Conservation (phyloP, 176 grass and related monocot species). For the Triticum timopheevii region DNA sequence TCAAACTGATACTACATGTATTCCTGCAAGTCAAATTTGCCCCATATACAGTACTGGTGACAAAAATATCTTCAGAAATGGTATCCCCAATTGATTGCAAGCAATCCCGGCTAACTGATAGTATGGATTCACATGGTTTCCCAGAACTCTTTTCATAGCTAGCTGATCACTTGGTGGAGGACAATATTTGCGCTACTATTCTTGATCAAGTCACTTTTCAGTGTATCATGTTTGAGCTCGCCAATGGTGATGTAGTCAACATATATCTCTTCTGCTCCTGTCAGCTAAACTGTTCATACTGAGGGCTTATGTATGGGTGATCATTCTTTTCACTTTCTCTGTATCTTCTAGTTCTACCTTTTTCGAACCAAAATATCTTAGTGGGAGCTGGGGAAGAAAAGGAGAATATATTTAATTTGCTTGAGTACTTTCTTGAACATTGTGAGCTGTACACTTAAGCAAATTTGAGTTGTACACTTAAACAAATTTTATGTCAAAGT, state of each 20-base stretch:
- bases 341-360: not conserved
- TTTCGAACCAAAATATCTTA: constrained; percentile 11
- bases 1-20: not conserved
- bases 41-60: not conserved
- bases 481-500: no score
- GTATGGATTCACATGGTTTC: constrained; percentile 21
- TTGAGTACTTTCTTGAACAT: no score
- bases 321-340: constrained; percentile 25
- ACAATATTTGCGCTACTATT: constrained; percentile 35
- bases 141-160: not conserved
- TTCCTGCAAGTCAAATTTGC: not conserved
- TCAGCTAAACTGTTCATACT: constrained; percentile 27
- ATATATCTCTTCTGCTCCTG: constrained; percentile 27
- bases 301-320: not conserved
- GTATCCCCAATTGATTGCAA: not conserved
- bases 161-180: constrained; percentile 40
- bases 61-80: not conserved
- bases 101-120: not conserved
- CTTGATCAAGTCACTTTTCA: constrained; percentile 35
- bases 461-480: no score
- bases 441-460: no score
- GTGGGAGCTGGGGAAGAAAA: not conserved
- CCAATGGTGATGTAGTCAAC: constrained; percentile 33
- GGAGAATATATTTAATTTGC: not conserved
- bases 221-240: constrained; percentile 13